Evolutionary conservation across 805 yeast species (phyloP), one percentile per base, ranked within the genome.

Genomic region (Groenewaldozyma salmanticensis): DNA sequence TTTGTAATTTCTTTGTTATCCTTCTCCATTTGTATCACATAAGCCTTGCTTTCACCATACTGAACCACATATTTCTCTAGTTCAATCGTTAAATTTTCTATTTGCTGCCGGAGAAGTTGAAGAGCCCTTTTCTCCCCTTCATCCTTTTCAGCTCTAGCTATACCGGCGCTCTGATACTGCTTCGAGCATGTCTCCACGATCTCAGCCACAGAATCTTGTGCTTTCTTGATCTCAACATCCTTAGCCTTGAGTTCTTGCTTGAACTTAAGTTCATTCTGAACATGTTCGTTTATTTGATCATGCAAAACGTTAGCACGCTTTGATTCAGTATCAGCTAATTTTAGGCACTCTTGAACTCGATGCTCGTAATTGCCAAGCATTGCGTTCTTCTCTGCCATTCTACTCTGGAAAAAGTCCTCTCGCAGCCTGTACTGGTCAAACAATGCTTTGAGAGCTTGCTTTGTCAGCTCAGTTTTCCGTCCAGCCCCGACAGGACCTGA

Each of bases 401-500:
- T 6, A 9, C 9, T 22, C 34, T 21, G 6, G 15, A 19, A 15
- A 9, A 36, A n/a, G 5, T 24, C 36, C 6, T 36, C 39, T 22
- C 37, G 5, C 5, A 24, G 36, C 9, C 19, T 24, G 33, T 36
- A 36, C 35, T 36, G 39, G 15, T 36, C 38, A 36, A 36, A 36
- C 5, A 36, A 9, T 18, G 37, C 7, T 11, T 16, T n/a, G 9
- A 36, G 18, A 20, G 24, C 33, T 16, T 36, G 11, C 24, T 36
- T 36, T 5, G 36, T 21, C 6, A 36, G 39, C n/a, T 9, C 38
- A 13, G 37, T 11, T 7, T 33, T 9, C 5, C 39, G 35, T 9
- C 34, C 24, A 20, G 21, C 39, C n/a, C 39, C 39, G 7, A 36
- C 39, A 6, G 39, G 39, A 13, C 39, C 39, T 19, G 21, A 27